phyloP scores from a whole-genome alignment of 2,329 filamentous ascomycete genomes.

The Sphaceloma murrayae region DNA sequence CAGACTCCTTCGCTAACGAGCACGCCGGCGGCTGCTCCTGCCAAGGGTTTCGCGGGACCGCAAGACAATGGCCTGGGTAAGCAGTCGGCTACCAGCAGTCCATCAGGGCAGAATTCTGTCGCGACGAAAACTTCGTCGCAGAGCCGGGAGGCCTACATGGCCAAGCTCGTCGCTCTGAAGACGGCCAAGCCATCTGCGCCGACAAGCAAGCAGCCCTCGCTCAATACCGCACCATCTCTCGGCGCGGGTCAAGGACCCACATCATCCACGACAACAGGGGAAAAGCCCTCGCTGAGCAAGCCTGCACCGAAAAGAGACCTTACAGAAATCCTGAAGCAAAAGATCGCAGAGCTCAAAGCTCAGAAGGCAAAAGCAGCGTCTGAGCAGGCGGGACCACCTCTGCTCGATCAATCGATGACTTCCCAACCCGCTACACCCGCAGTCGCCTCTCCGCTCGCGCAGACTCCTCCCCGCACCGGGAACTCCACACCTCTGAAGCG shows the following conservation, averaged over 20 bases:
- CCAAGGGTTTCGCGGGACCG: no score
- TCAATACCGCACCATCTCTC: neutral
- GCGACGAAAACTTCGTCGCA: neutral
- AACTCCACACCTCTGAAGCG: neutral
- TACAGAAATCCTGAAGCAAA: constrained; percentile 8
- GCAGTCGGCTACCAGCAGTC: neutral
- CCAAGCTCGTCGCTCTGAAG: neutral
- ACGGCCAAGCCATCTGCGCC: constrained; percentile 15
- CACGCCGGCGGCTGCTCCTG: neutral
- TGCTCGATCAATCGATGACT: neutral
- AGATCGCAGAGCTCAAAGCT: constrained; percentile 7
- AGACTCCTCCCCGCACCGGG: neutral
- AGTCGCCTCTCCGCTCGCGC: neutral
- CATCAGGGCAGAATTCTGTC: neutral
- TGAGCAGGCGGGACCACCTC: neutral
- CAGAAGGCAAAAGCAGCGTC: constrained; percentile 1
- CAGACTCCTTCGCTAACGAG: neutral
- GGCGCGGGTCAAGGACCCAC: no score
- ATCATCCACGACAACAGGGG: neutral
- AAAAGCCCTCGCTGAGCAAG: neutral
- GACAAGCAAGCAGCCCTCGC: neutral
- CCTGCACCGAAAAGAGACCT: neutral
- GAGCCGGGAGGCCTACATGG: neutral
- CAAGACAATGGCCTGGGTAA: no score
- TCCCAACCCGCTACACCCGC: constrained; percentile 1